phyloP scores from a whole-genome alignment of 2,329 filamentous ascomycete species.

The Colletotrichum paranaense region DNA sequence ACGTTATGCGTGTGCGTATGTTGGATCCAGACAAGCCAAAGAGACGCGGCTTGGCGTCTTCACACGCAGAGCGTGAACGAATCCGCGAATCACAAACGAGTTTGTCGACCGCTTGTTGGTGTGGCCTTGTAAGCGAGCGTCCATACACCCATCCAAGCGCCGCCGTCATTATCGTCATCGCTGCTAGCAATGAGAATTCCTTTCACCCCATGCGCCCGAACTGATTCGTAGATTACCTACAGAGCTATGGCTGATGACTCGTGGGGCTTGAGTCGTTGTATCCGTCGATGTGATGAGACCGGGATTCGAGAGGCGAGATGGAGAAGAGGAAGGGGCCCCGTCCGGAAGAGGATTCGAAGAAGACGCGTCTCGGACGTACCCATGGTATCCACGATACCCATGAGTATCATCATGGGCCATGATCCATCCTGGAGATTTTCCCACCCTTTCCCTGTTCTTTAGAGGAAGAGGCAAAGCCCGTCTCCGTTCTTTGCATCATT shows the following conservation, averaged over 20 bases:
- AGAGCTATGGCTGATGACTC: conserved; percentile 19
- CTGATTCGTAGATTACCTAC: background rate
- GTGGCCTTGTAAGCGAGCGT: conserved; percentile 4
- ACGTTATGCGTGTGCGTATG: conserved; percentile 4
- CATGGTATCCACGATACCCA: conserved; percentile 9
- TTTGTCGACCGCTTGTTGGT: background rate
- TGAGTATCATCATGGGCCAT: background rate
- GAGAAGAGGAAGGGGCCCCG: background rate
- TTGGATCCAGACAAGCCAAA: conserved; percentile 12
- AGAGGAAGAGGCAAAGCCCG: background rate
- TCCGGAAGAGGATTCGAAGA: conserved; percentile 8
- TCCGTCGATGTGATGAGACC: conserved; percentile 3
- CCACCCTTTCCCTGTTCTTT: background rate
- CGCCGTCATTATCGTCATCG: background rate
- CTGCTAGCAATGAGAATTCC: background rate
- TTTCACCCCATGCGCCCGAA: background rate
- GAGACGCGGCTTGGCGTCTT: conserved; percentile 24
- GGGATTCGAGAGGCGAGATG: conserved; percentile 10
- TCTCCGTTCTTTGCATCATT: background rate
- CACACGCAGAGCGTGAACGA: background rate
- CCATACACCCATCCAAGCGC: background rate
- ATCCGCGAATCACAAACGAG: conserved; percentile 1
- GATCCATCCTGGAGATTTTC: background rate
- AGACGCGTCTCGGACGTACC: conserved; percentile 8
- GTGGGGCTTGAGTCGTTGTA: background rate